These are phyloP conservation scores for Talaromyces ruber DNA, from an alignment of 495 filamentous ascomycete species.

Conservation along the genomic window DNA sequence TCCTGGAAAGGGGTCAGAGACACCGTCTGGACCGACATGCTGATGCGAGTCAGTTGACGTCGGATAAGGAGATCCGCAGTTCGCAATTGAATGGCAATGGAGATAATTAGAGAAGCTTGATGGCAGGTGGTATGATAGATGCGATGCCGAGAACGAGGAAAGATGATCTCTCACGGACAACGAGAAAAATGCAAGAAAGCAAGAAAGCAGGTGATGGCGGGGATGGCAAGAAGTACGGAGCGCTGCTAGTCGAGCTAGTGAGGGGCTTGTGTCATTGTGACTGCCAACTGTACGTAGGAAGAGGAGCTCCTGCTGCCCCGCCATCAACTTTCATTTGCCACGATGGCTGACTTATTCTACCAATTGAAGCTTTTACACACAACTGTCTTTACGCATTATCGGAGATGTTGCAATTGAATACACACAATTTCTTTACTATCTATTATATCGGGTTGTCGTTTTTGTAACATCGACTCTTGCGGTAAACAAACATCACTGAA, in stretches of 20 bases:
- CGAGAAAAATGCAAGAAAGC: background rate
- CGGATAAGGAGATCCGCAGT: background rate
- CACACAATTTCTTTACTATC: background rate
- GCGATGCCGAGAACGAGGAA: background rate
- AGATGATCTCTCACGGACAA: background rate
- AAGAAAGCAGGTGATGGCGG: background rate
- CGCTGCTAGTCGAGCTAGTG: background rate
- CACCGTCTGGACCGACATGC: slow-evolving; percentile 69
- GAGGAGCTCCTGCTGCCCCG: background rate
- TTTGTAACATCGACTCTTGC: background rate
- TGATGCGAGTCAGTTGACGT: slow-evolving; percentile 2
- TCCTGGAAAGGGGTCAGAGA: slow-evolving; percentile 74
- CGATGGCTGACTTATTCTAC: background rate
- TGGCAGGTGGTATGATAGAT: background rate
- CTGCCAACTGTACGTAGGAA: background rate
- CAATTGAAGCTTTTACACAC: background rate
- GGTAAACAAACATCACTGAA: background rate
- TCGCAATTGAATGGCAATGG: slow-evolving; percentile 2
- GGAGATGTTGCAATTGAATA: background rate
- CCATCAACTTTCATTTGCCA: background rate
- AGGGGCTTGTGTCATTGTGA: slow-evolving; percentile 1
- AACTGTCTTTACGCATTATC: background rate
- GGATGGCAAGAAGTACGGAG: background rate
- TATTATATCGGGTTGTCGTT: background rate
- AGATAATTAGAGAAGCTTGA: background rate